Base-by-base conservation (phyloP, 2,329 filamentous ascomycete species). In the Aspergillus sclerotialis region DNA sequence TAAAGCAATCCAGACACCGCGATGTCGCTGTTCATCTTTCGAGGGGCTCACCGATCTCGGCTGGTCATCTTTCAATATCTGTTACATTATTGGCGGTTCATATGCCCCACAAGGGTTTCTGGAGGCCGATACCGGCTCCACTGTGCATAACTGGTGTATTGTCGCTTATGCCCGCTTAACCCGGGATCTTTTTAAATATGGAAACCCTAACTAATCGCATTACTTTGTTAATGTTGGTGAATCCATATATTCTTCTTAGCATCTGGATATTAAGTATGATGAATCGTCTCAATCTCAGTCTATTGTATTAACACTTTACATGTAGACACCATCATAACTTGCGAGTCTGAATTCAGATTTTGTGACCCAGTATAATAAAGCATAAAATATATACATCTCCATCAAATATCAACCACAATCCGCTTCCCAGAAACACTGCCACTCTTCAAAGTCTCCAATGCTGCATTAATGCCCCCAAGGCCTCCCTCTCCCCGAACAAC, bases 361-460 rank as follows among this genome's bases (percentile, higher is more conserved):
- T n/a, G n/a, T n/a, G n/a, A n/a, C n/a, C n/a, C n/a, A n/a, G n/a
- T n/a, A n/a, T n/a, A n/a, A n/a, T n/a, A n/a, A n/a, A n/a, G n/a
- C n/a, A n/a, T n/a, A n/a, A 14, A 19, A 30, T 29, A 35, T 16
- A 18, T 35, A 33, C 25, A 39, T 16, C 24, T 4, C 12, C 24
- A 36, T 28, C 36, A 39, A 11, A 62, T 34, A 35, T 53, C 48
- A 6, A 84, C 76, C n/a, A 87, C 78, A 28, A 87, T 64, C 29
- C 82, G 73, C 9, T 80, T 81, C 1, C 82, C 82, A 32, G 77
- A 78, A 7, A 84, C 74, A 35, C 76, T 75, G 0, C 82, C 80
- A 38, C 69, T 70, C 10, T 80, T 68, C 69, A 87, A 72, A 4
- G 70, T 65, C 48, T 86, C 78, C 18, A 88, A 58, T 0, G 77